Evolutionary conservation across 2,329 filamentous ascomycete genomes (phyloP).

Genomic region (Sporothrix brunneoviolacea): DNA sequence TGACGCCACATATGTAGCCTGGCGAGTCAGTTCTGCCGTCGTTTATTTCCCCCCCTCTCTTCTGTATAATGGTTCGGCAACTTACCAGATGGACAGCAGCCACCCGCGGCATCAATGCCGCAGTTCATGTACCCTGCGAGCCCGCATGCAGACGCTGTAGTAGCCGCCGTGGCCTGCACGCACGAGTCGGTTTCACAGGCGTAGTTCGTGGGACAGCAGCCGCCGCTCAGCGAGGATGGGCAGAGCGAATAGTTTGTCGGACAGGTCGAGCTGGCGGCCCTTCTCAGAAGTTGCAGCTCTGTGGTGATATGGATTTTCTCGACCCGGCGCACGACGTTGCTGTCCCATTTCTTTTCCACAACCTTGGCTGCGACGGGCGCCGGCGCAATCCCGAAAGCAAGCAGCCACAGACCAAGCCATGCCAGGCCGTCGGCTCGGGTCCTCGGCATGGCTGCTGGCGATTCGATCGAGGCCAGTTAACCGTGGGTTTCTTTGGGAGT

Average conservation of each 20-base stretch:
- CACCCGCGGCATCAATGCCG: slow-evolving; percentile 29
- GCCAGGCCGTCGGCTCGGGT: neutral
- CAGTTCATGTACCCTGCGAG: slow-evolving; percentile 35
- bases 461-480: neutral
- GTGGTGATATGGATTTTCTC: slow-evolving; percentile 21
- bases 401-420: neutral
- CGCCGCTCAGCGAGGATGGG: slow-evolving; percentile 34
- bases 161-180: slow-evolving; percentile 36
- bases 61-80: too few species aligned
- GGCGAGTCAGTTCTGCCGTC: too few species aligned
- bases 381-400: neutral
- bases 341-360: slow-evolving; percentile 4
- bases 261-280: slow-evolving; percentile 13
- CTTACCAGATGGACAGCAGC: slow-evolving; percentile 25
- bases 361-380: neutral
- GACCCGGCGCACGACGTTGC: slow-evolving; percentile 9
- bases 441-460: neutral
- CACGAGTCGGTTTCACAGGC: slow-evolving; percentile 42
- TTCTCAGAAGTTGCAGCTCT: slow-evolving; percentile 8
- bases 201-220: slow-evolving; percentile 43
- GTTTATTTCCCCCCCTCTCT: too few species aligned
- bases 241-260: slow-evolving; percentile 26
- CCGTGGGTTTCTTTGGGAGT: neutral
- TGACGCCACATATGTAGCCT: slow-evolving; percentile 36
- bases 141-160: slow-evolving; percentile 32